Base-by-base conservation (phyloP, 441 rosid genomes). In the Codiaeum variegatum region DNA sequence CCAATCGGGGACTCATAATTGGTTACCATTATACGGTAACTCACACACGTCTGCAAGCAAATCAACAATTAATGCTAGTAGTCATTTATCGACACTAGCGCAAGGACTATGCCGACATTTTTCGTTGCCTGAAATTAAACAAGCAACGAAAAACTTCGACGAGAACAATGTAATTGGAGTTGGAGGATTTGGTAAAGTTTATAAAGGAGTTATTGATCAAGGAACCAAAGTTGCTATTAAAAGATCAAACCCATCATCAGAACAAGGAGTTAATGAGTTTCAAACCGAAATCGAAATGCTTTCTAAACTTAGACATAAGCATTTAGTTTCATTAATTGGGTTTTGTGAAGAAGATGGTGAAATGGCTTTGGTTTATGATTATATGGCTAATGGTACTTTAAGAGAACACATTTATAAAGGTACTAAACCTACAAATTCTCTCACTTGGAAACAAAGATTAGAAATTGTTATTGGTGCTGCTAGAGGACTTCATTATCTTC, bases 111-210 rank as follows among this genome's bases (percentile, higher is more conserved):
- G 93, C 69, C 86, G 92, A 16, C 93, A 88, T 47, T 92, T 92
- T 75, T 83, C 90, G 0, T 46, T 87, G 24, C 29, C 79, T 1
- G 96, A 90, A 79, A 90, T 92, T 46, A 88, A 73, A 70, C 83
- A 79, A 0, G 92, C 91, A 3, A 92, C 97, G 0, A 87, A 79
- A 60, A 83, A 85, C 75, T 92, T 90, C 26, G 86, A 84, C 15
- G 96, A 92, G 47, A 80, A 85, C 0, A 59, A 84, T 34, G 92
- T 92, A 15, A 84, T 90, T 38, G 97, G 97, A 12, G 91, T 92
- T n/a, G 94, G 97, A 81, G 97, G 97, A 21, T 91, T 90, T 29
- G 97, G 97, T 31, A 91, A 91, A 78, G 97, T 91, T 58, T 90
- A 88, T 73, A 91, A 90, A 78, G 98, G 98, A 23, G 76, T 87